phyloP scores from a whole-genome alignment of 441 rosid species.

The Flueggea neowawraea region DNA sequence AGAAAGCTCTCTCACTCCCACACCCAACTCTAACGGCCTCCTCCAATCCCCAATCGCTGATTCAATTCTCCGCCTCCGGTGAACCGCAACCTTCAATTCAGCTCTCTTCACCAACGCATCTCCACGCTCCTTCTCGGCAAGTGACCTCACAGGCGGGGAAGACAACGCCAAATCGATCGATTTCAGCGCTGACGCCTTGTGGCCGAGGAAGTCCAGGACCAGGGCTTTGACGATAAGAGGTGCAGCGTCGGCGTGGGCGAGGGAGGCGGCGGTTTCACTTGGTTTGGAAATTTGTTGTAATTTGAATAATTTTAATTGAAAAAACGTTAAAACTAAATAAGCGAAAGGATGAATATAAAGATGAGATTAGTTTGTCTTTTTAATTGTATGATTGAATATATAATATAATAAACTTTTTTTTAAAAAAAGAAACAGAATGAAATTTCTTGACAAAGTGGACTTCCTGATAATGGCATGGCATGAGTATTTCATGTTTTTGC shows the following conservation, averaged over 20 bases:
- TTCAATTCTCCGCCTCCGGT: slow-evolving; percentile 49
- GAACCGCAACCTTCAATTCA: slow-evolving; percentile 44
- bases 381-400: no score
- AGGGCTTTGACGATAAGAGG: slow-evolving; percentile 49
- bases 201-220: slow-evolving; percentile 51
- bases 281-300: no score
- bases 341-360: no score
- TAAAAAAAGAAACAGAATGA: no score
- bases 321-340: no score
- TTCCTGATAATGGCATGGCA: no score
- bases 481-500: no score
- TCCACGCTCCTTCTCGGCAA: slow-evolving; percentile 38
- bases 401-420: no score
- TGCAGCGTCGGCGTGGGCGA: slow-evolving; percentile 47
- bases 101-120: no score
- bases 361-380: no score
- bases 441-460: no score
- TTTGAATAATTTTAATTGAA: no score
- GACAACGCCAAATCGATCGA: slow-evolving; percentile 54
- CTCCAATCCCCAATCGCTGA: slow-evolving; percentile 54
- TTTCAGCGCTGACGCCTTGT: slow-evolving; percentile 44
- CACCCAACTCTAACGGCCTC: slow-evolving; percentile 32
- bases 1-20: slow-evolving; percentile 20
- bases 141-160: slow-evolving; percentile 37
- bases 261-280: slow-evolving; percentile 32